These are phyloP conservation scores for Evernia prunastri DNA, from an alignment of 495 filamentous ascomycete genomes.

Conservation along the genomic window DNA sequence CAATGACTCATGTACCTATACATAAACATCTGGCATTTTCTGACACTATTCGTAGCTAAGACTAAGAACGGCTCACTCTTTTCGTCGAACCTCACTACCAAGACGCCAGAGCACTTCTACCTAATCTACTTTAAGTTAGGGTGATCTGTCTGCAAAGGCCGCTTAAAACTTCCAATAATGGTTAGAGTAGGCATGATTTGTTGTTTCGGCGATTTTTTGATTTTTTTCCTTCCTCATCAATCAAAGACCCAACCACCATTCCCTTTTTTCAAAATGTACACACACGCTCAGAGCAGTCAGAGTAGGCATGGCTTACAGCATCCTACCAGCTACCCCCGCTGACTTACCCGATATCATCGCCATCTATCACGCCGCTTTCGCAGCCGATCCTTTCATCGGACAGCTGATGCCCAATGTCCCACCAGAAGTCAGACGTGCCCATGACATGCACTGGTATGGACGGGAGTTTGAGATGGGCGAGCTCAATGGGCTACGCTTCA, in stretches of 20 bases:
- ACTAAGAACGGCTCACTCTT: too few species aligned
- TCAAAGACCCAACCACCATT: neutral
- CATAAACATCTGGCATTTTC: too few species aligned
- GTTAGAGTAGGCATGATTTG: too few species aligned
- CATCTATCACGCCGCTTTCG: constrained; percentile 21
- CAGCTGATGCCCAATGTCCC: constrained; percentile 16
- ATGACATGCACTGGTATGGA: constrained; percentile 13
- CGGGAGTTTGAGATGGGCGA: constrained; percentile 5
- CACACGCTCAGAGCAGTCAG: too few species aligned
- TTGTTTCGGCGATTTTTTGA: too few species aligned
- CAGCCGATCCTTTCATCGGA: constrained; percentile 19
- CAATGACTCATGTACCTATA: too few species aligned
- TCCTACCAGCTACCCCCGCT: constrained; percentile 6
- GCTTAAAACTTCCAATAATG: too few species aligned
- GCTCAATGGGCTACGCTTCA: constrained; percentile 12
- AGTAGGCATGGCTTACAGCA: constrained; percentile 11
- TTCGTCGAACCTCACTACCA: too few species aligned
- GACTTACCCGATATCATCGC: constrained; percentile 18
- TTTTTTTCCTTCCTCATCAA: neutral
- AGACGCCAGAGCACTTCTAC: too few species aligned
- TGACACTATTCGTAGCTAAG: too few species aligned
- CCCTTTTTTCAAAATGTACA: neutral
- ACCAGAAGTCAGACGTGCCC: constrained; percentile 3
- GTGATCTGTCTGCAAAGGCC: too few species aligned
- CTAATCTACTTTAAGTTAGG: too few species aligned